These are phyloP conservation scores for Penicilliopsis zonata DNA, from an alignment of 495 filamentous ascomycete species.

Conservation along the genomic window DNA sequence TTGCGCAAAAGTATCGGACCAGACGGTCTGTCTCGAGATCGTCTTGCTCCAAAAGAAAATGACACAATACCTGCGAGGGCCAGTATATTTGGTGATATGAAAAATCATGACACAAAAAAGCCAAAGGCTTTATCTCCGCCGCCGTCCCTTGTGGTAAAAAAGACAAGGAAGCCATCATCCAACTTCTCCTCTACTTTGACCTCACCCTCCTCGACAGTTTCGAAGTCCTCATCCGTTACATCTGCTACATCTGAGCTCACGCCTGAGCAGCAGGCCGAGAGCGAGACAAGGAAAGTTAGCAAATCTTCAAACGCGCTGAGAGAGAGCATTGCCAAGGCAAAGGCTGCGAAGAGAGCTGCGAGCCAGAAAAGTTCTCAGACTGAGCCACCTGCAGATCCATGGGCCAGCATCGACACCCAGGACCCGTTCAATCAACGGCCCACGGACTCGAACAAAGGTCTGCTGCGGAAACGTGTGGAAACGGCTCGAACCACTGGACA, in stretches of 20 bases:
- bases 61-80: slow-evolving; percentile 19
- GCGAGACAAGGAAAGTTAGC: slow-evolving; percentile 28
- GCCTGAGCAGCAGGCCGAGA: slow-evolving; percentile 17
- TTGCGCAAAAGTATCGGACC: slow-evolving; percentile 14
- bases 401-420: slow-evolving; percentile 33
- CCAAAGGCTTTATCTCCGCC: slow-evolving; percentile 36
- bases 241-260: slow-evolving; percentile 18
- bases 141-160: slow-evolving; percentile 37
- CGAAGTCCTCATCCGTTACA: slow-evolving; percentile 21
- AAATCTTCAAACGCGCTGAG: slow-evolving; percentile 74
- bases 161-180: slow-evolving; percentile 23
- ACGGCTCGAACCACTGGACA: slow-evolving; percentile 67
- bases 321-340: slow-evolving; percentile 88
- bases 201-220: slow-evolving; percentile 18
- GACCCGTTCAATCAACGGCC: slow-evolving; percentile 60
- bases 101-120: no score
- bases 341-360: slow-evolving; percentile 63
- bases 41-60: slow-evolving; percentile 11
- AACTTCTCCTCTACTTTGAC: slow-evolving; percentile 14
- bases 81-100: slow-evolving; percentile 30
- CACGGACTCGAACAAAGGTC: slow-evolving; percentile 45
- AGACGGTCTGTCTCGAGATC: slow-evolving; percentile 24
- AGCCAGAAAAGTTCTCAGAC: slow-evolving; percentile 22
- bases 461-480: slow-evolving; percentile 65
- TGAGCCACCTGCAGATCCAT: slow-evolving; percentile 16